These are phyloP conservation scores for Termitomyces sp. DNA, from an alignment of 768 basidiomycete genomes.

Conservation along the genomic window DNA sequence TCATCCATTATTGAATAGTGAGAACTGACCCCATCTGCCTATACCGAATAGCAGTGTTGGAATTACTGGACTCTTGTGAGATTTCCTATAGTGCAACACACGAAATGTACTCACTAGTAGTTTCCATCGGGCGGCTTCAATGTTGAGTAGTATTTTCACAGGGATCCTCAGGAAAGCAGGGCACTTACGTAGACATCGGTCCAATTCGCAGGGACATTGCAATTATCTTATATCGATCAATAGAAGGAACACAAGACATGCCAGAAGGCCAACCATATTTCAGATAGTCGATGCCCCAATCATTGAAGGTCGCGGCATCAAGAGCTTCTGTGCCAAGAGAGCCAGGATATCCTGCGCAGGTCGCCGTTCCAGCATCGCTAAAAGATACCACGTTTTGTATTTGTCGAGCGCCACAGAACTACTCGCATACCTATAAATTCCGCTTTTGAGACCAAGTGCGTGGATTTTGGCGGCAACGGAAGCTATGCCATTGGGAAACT, in stretches of 20 bases:
- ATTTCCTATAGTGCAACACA: not conserved
- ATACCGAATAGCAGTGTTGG: slow-evolving; percentile 53
- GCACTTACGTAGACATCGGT: slow-evolving; percentile 31
- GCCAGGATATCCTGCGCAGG: slow-evolving; percentile 52
- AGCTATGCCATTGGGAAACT: slow-evolving; percentile 48
- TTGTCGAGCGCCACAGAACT: not conserved
- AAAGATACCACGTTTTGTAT: not conserved
- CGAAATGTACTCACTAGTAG: slow-evolving; percentile 38
- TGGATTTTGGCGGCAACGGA: slow-evolving; percentile 39
- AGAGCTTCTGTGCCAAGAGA: slow-evolving; percentile 42
- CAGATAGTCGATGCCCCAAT: slow-evolving; percentile 53
- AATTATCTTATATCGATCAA: slow-evolving; percentile 36
- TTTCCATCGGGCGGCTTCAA: slow-evolving; percentile 30
- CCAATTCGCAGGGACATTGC: slow-evolving; percentile 49
- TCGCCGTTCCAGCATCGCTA: slow-evolving; percentile 48
- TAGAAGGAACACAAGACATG: not conserved
- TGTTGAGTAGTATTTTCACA: slow-evolving; percentile 5
- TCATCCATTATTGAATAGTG: not conserved
- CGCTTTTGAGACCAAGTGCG: slow-evolving; percentile 40
- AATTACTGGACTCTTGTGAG: slow-evolving; percentile 30
- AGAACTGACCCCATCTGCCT: slow-evolving; percentile 44
- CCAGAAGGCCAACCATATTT: slow-evolving; percentile 36
- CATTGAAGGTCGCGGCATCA: slow-evolving; percentile 45
- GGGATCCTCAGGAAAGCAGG: not conserved
- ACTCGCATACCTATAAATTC: slow-evolving; percentile 39